phyloP scores from a whole-genome alignment of 306 rosid species.

The Carpinus viminea region DNA sequence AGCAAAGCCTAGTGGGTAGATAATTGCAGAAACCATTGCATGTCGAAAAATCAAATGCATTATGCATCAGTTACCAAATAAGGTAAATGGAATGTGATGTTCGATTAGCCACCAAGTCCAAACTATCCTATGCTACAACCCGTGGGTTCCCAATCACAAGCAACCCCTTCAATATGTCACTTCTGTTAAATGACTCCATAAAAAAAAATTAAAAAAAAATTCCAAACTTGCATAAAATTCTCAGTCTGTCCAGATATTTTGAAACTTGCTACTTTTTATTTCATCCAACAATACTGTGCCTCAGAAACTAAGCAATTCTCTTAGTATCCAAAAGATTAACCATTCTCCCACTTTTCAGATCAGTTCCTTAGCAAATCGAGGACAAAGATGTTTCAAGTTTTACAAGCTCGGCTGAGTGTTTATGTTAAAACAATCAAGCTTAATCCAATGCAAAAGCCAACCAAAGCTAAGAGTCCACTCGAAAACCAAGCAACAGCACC shows the following conservation, averaged over 20 bases:
- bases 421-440: background rate
- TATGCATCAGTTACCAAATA: background rate
- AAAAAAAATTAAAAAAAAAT: conserved; percentile 13
- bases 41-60: background rate
- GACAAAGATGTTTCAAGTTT: background rate
- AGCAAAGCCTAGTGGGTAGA: background rate
- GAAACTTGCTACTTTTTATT: background rate
- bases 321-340: background rate
- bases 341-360: background rate
- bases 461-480: background rate
- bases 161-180: background rate
- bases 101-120: background rate
- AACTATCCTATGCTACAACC: background rate
- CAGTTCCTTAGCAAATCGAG: background rate
- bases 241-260: background rate
- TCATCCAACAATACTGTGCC: background rate
- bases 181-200: background rate
- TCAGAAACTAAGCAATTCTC: background rate
- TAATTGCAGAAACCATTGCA: background rate
- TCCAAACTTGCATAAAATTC: background rate
- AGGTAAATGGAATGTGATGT: background rate
- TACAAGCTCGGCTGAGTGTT: background rate
- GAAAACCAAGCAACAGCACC: background rate
- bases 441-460: background rate
- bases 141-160: background rate